Conservation (phyloP, 2,329 filamentous ascomycete species). For the Gaeumannomyces tritici region DNA sequence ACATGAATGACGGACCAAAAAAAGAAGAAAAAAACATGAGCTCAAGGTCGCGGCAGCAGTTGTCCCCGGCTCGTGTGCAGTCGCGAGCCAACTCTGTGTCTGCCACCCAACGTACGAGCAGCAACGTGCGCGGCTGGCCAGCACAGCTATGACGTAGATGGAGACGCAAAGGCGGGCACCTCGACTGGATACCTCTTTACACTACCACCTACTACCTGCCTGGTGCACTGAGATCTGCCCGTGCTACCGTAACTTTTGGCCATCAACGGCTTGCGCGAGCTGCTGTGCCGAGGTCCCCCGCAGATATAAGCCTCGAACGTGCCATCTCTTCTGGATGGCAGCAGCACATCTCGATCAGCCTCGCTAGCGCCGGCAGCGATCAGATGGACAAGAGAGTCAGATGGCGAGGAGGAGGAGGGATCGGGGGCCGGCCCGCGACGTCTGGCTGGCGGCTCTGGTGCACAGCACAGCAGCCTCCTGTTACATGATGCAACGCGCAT, state of each 20-base stretch:
- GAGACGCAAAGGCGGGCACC: not conserved
- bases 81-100: not conserved
- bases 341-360: not conserved
- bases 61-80: not conserved
- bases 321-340: not conserved
- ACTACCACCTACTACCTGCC: too few species aligned
- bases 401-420: not conserved
- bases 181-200: too few species aligned
- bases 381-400: not conserved
- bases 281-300: not conserved
- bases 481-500: not conserved
- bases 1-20: not conserved
- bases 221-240: too few species aligned
- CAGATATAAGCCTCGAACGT: not conserved
- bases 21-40: too few species aligned
- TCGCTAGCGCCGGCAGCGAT: not conserved
- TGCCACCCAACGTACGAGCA: too few species aligned
- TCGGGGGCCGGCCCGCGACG: not conserved
- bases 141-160: not conserved
- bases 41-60: too few species aligned
- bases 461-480: not conserved
- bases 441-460: not conserved
- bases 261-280: too few species aligned
- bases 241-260: too few species aligned
- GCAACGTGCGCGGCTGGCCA: too few species aligned